Base-by-base conservation (phyloP, 2,329 filamentous ascomycete species). In the Eurotiales sp. region DNA sequence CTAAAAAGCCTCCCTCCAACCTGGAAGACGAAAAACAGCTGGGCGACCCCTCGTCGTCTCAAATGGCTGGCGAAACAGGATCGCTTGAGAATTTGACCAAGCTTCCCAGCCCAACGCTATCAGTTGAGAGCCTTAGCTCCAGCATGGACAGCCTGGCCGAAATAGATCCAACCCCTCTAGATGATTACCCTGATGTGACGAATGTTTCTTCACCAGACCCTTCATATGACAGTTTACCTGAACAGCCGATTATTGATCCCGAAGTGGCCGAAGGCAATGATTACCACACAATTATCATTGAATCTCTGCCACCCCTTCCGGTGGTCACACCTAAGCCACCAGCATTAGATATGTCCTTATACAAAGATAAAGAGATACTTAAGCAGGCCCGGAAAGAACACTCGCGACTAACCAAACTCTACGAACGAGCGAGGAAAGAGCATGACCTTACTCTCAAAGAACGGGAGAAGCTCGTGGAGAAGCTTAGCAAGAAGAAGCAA, bases 331-430 rank as follows among this genome's bases (percentile, higher is more conserved):
- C 71, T 4, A 74, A 79, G 45, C 83, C 83, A 2, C 61, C 73
- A 1, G 69, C 74, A 2, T 78, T 85, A 1, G 78, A 90, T 58
- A 65, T 84, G 1, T 72, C 75, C 40, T 70, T 75, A 42, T 84
- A 82, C 62, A 71, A 77, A 2, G 83, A 88, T 66, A 85, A 85
- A 60, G 79, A 82, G 6, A 74, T 81, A 23, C 80, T 82, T 8
- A 88, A 87, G 59, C 76, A 83, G 36, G 85, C 84, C 1, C 83
- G 88, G 59, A 87, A 85, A 52, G 85, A 89, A 59, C 77, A 83
- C 50, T 80, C 81, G 46, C 77, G 79, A 11, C 74, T 76, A 1
- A 73, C 82, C 27, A 88, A 88, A 62, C 75, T 76, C 8, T 86
- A 89, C 63, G 79, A 86, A 23, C 77, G 82, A 60, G 80, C 83